Evolutionary conservation across 1,139 yeast genomes (phyloP).

Genomic region (Yamadazyma taylorii): DNA sequence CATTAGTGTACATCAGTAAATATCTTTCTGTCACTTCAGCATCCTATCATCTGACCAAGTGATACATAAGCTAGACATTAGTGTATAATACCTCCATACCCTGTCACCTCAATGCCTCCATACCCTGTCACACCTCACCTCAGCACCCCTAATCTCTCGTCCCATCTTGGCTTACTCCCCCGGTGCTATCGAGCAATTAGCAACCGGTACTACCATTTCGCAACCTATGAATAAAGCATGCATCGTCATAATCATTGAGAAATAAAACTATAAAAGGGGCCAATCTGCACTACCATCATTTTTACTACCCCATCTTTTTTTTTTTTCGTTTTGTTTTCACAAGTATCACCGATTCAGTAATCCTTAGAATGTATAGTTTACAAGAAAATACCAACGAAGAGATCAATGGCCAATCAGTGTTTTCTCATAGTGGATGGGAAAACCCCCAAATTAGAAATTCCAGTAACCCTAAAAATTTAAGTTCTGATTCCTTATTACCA

Average conservation of each 20-base stretch:
- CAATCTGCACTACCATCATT: no score
- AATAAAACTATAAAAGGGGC: conserved; percentile 3
- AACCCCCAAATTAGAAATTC: conserved; percentile 16
- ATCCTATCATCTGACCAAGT: no score
- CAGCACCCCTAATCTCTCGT: no score
- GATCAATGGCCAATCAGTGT: conserved; percentile 17
- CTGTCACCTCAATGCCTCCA: no score
- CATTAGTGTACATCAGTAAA: no score
- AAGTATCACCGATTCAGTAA: no score
- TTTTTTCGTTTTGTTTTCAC: background rate
- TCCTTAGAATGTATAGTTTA: conserved; percentile 12
- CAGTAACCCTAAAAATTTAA: conserved; percentile 16
- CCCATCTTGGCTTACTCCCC: no score
- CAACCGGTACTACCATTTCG: background rate
- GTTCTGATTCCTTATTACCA: conserved; percentile 18
- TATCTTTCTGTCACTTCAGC: no score
- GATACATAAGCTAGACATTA: no score
- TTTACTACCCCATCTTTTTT: background rate
- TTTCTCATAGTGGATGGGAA: conserved; percentile 17
- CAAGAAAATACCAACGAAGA: conserved; percentile 13
- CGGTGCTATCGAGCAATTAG: background rate
- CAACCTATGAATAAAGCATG: background rate
- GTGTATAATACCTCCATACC: no score
- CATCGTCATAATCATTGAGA: background rate
- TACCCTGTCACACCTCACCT: no score